Conservation (phyloP, 2,329 filamentous ascomycete genomes). For the Fusarium solani-melongenae region DNA sequence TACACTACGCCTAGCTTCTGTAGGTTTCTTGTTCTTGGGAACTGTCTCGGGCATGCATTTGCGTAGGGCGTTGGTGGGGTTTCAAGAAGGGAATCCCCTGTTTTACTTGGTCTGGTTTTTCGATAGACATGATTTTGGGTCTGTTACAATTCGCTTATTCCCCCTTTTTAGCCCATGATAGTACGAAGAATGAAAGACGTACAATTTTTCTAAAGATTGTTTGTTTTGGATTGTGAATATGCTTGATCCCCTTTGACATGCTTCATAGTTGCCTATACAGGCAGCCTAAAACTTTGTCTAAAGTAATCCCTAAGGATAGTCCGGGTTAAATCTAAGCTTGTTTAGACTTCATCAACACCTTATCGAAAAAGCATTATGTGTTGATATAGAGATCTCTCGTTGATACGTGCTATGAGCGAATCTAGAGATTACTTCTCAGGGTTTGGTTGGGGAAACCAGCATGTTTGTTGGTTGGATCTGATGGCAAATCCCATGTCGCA, state of each 20-base stretch:
- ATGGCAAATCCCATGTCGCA: neutral
- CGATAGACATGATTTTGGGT: constrained; percentile 4
- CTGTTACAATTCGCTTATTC: constrained; percentile 17
- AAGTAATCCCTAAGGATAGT: neutral
- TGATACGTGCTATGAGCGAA: neutral
- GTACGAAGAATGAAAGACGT: constrained; percentile 35
- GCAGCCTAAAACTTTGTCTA: neutral
- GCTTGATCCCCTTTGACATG: neutral
- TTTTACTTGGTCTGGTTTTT: constrained; percentile 22
- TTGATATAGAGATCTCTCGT: neutral
- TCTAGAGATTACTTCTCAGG: neutral
- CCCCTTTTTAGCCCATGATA: constrained; percentile 29
- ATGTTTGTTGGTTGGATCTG: neutral
- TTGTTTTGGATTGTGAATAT: neutral
- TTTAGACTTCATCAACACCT: neutral
- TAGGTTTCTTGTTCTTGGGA: constrained; percentile 33
- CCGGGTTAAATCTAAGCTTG: neutral
- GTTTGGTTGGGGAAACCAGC: neutral
- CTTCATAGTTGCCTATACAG: neutral
- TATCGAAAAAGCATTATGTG: neutral
- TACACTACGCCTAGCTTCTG: constrained; percentile 14
- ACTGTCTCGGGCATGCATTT: constrained; percentile 40
- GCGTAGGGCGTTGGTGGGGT: constrained; percentile 43
- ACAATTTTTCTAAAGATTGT: constrained; percentile 7
- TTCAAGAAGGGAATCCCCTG: constrained; percentile 27